A percentile compares a stretch with the other conserved stretches of the same genome.
These are phyloP conservation scores for Phytophthora sp. DNA, from an alignment of 352 stramenopile genomes.

Conservation along the genomic window DNA sequence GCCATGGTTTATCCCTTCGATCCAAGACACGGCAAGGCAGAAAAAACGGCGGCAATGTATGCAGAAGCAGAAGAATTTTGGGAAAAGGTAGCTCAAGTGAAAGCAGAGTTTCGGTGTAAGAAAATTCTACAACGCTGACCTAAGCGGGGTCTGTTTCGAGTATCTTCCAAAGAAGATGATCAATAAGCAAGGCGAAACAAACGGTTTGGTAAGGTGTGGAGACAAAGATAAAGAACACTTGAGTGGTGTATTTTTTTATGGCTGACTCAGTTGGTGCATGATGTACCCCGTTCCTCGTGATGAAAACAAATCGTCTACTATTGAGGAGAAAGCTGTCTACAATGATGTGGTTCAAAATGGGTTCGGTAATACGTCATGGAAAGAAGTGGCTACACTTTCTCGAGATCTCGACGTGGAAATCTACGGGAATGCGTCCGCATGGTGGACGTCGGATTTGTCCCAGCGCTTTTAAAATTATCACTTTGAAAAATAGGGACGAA, in stretches of 20 bases:
- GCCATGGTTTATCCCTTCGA: neutral
- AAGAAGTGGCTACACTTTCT: neutral
- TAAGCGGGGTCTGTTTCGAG: constrained; percentile 9
- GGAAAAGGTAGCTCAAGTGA: neutral
- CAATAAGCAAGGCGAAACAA: neutral
- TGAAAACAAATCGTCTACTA: constrained; percentile 8
- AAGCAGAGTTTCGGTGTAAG: constrained; percentile 7
- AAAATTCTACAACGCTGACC: constrained; percentile 13
- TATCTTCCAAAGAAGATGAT: no score
- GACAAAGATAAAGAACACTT: constrained; percentile 6
- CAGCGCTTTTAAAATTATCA: constrained; percentile 1
- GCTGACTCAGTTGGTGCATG: neutral
- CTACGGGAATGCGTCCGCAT: neutral
- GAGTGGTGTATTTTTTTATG: constrained; percentile 10
- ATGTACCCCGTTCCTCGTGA: neutral
- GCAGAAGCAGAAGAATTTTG: constrained; percentile 3
- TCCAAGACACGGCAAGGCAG: constrained; percentile 3
- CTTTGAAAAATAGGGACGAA: no score
- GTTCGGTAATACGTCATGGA: neutral
- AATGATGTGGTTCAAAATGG: constrained; percentile 1
- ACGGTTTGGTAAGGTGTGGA: constrained; percentile 1
- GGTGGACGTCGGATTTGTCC: constrained; percentile 2
- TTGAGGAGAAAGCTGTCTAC: neutral
- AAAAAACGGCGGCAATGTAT: constrained; percentile 1
- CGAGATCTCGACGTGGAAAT: constrained; percentile 1